Percentiles rank a stretch among this genome's conserved stretches.
These are phyloP conservation scores for Plenodomus tracheiphilus DNA, from an alignment of 2,329 filamentous ascomycete genomes.

Conservation along the genomic window DNA sequence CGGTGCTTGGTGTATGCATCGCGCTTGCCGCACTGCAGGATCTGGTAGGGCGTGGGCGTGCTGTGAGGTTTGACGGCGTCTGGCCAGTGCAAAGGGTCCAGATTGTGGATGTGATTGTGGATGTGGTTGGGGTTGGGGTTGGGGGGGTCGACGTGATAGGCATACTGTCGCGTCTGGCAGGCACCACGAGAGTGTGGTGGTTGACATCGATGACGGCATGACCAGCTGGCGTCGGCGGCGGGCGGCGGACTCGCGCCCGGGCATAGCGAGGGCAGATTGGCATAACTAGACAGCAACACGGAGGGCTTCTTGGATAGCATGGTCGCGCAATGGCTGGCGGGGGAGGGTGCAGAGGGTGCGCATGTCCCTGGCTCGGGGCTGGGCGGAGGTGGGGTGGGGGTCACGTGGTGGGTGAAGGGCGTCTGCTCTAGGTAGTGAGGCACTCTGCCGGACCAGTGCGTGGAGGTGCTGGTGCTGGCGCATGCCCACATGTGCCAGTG, in stretches of 20 bases:
- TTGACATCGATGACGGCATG: constrained; percentile 46
- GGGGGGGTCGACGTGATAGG: constrained; percentile 26
- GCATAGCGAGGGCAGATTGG: constrained; percentile 21
- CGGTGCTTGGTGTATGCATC: constrained; percentile 78
- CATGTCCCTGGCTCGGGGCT: constrained; percentile 24
- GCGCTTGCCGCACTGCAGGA: constrained; percentile 66
- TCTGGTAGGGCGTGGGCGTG: constrained; percentile 83
- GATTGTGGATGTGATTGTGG: constrained; percentile 17
- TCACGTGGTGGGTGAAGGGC: neutral
- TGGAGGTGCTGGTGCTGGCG: too few species aligned
- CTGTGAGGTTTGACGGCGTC: constrained; percentile 41
- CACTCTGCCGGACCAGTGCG: too few species aligned
- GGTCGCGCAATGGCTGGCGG: constrained; percentile 22
- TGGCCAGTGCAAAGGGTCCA: constrained; percentile 38
- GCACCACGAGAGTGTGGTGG: constrained; percentile 20
- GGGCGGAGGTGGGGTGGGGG: constrained; percentile 4
- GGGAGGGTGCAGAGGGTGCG: constrained; percentile 17
- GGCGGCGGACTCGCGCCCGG: constrained; percentile 29
- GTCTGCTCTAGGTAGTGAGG: too few species aligned
- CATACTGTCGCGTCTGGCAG: constrained; percentile 29
- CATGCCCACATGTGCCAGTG: too few species aligned
- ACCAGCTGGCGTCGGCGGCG: constrained; percentile 16
- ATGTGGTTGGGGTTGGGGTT: constrained; percentile 1
- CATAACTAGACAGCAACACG: constrained; percentile 21
- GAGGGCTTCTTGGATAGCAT: constrained; percentile 44